A percentile compares a stretch with the other conserved stretches of the same genome.
Evolutionary conservation across 2,329 filamentous ascomycete species (phyloP).

Genomic region (Fusarium solani-melongenae): DNA sequence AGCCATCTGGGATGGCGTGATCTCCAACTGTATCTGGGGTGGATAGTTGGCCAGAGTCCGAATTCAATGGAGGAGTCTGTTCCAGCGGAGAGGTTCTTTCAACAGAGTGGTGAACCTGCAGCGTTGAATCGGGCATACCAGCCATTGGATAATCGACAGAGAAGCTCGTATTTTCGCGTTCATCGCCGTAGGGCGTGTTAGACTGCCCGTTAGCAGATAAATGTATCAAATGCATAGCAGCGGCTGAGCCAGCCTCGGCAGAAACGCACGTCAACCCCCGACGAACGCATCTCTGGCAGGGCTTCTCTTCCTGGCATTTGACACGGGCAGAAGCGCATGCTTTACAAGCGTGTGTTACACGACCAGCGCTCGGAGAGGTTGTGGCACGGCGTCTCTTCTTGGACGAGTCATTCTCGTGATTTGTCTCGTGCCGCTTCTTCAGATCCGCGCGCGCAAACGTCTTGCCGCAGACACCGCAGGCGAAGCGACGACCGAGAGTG

Average conservation of each 20-base stretch:
- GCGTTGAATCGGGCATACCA: slow-evolving; percentile 7
- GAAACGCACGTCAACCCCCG: slow-evolving; percentile 59
- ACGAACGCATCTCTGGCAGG: slow-evolving; percentile 62
- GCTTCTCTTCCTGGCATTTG: slow-evolving; percentile 66
- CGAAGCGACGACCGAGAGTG: slow-evolving; percentile 61
- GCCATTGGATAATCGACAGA: slow-evolving; percentile 17
- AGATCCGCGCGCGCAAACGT: slow-evolving; percentile 65
- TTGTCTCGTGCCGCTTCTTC: slow-evolving; percentile 62
- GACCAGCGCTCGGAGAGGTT: slow-evolving; percentile 57
- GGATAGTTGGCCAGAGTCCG: slow-evolving; percentile 28
- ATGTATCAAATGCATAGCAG: slow-evolving; percentile 58
- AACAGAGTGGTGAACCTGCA: slow-evolving; percentile 13
- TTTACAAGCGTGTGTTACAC: slow-evolving; percentile 65
- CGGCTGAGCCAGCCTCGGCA: slow-evolving; percentile 51
- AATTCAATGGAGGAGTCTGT: slow-evolving; percentile 20
- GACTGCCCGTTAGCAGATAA: slow-evolving; percentile 52
- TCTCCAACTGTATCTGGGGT: slow-evolving; percentile 37
- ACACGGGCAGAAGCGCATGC: slow-evolving; percentile 63
- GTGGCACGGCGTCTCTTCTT: slow-evolving; percentile 61
- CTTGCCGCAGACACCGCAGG: slow-evolving; percentile 63
- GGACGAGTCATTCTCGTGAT: slow-evolving; percentile 61
- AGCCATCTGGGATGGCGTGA: slow-evolving; percentile 13
- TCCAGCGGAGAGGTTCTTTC: slow-evolving; percentile 32
- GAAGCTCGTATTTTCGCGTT: slow-evolving; percentile 26
- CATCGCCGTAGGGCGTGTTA: slow-evolving; percentile 35